Evolutionary conservation across 257 asterid species (phyloP).

Genomic region (Nicotiana obtusifolia): DNA sequence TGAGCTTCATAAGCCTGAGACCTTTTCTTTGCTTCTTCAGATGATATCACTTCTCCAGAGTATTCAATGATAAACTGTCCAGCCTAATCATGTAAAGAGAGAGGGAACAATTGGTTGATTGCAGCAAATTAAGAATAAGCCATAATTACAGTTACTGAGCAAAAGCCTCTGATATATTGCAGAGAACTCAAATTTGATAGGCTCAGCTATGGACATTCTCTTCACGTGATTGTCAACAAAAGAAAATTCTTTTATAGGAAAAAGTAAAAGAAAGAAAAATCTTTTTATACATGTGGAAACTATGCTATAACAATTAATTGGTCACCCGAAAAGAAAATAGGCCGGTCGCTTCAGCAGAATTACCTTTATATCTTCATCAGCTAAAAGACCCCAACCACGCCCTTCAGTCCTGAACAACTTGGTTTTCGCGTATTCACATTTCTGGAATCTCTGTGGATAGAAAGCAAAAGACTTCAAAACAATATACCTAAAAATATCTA

Average conservation of each 20-base stretch:
- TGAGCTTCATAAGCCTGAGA: conserved; percentile 68
- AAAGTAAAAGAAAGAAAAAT: not conserved
- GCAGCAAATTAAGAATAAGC: not conserved
- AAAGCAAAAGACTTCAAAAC: conserved; percentile 15
- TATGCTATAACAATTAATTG: not conserved
- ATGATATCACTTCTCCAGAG: conserved; percentile 85
- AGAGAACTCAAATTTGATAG: not conserved
- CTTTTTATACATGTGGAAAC: not conserved
- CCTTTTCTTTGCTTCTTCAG: conserved; percentile 60
- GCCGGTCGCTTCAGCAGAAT: conserved; percentile 3
- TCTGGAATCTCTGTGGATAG: conserved; percentile 70
- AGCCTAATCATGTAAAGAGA: conserved; percentile 47
- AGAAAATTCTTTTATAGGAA: too few species aligned
- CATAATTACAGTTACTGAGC: not conserved
- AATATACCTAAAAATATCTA: conserved; percentile 13
- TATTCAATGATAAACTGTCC: conserved; percentile 86
- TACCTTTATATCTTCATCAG: conserved; percentile 74
- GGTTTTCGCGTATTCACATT: conserved; percentile 62
- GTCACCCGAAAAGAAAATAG: not conserved
- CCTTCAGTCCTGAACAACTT: conserved; percentile 80
- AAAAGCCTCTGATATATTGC: not conserved
- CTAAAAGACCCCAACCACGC: conserved; percentile 91
- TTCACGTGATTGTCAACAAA: not conserved
- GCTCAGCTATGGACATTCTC: not conserved
- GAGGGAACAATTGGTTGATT: not conserved